Evolutionary conservation across 2,329 filamentous ascomycete species (phyloP).

Genomic region (Neopestalotiopsis rosae): DNA sequence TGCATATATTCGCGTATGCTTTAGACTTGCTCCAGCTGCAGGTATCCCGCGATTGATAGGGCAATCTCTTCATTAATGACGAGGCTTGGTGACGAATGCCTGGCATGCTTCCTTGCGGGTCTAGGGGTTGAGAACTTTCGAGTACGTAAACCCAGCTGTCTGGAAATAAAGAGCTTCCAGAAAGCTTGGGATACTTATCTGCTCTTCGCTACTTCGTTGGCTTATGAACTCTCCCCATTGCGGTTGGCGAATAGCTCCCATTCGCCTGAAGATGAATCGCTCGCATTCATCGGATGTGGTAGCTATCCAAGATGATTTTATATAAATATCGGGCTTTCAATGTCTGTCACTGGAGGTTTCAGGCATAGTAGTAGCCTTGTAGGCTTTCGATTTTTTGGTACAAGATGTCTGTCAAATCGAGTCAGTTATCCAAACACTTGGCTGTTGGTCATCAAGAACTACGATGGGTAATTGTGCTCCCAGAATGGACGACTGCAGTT

Average conservation of each 20-base stretch:
- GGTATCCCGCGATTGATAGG: neutral
- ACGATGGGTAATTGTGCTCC: no score
- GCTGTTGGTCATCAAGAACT: no score
- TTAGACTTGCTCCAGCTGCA: neutral
- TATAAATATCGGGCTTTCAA: neutral
- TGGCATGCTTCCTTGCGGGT: neutral
- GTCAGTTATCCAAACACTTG: neutral
- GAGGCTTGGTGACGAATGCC: neutral
- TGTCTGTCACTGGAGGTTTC: neutral
- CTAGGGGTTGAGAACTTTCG: neutral
- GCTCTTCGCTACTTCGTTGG: neutral
- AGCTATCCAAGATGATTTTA: neutral
- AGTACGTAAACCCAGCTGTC: neutral
- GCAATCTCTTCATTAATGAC: neutral
- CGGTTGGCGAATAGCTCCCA: no score
- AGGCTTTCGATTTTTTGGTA: neutral
- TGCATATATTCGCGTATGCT: no score
- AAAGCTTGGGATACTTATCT: neutral
- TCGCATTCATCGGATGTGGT: no score
- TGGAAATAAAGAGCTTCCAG: neutral
- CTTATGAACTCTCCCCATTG: neutral
- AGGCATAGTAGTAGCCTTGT: neutral
- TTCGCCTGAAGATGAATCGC: no score
- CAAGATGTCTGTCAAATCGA: neutral
- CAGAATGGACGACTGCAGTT: neutral